Base-by-base conservation (phyloP, 1,139 yeast genomes). In the Kodamaea fungicola region DNA sequence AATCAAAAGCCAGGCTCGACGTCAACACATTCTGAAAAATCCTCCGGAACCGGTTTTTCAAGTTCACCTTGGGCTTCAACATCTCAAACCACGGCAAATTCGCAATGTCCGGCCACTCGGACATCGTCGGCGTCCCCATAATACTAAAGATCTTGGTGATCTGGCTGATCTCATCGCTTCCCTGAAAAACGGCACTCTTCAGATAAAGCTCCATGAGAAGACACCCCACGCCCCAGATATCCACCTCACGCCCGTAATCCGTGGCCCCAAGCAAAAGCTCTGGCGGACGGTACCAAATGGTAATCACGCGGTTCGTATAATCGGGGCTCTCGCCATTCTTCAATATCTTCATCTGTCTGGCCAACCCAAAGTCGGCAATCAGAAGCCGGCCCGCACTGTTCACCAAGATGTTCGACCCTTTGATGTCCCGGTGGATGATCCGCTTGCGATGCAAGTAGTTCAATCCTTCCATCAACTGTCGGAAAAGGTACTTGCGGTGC, bases 151-250 rank as follows among this genome's bases (percentile, higher is more conserved):
- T 87, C 35, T 83, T 77, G 46, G 76, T 72, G 31, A 92, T 61
- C 58, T 92, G 97, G 35, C 86, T 82, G 22, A 92, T 75, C 53
- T 92, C 98, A 57, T 92, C 96, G 34, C 75, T 74, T 6, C 96
- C 97, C 58, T 84, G 94, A 55, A 92, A 92, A 1, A 83, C 68
- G 0, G 98, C 95, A 24, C 64, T 62, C 47, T 80, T 78, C 2
- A 83, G 76, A 55, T 87, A 89, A 31, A 92, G 61, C 55, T 92
- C 98, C 22, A 89, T 74, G 42, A 92, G 66, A 29, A 92, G 68
- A 64, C 98, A 92, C 2, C 98, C 98, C 46, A 89, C 83, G 0
- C 98, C 97, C 98, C 98, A 92, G 45, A 89, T 82, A 59, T 92
- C 98, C 8, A 92, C 94, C 50, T 87, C 96, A 31, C 90, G 67